A percentile compares a stretch with the other conserved stretches of the same genome.
Evolutionary conservation across 2,329 filamentous ascomycete genomes (phyloP).

Genomic region (Aureobasidium sp.): DNA sequence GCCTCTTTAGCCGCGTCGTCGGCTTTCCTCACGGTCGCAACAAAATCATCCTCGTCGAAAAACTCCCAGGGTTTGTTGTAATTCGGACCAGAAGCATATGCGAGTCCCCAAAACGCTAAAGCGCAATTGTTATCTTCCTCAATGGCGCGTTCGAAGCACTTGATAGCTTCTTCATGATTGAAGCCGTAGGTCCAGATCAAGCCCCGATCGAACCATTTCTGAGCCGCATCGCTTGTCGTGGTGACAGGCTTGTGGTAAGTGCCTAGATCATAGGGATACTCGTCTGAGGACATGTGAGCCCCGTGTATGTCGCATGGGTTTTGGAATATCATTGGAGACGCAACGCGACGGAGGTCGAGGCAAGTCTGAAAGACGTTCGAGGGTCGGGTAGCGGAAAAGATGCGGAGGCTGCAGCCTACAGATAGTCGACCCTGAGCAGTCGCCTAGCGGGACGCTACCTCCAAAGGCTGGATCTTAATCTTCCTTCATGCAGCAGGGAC

Average conservation of each 20-base stretch:
- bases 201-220: constrained; percentile 63
- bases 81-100: constrained; percentile 66
- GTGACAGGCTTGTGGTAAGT: constrained; percentile 47
- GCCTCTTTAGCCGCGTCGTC: constrained; percentile 40
- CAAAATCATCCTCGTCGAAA: constrained; percentile 55
- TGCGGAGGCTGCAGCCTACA: too few relatives aligned
- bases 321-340: too few relatives aligned
- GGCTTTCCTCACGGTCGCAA: constrained; percentile 40
- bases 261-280: constrained; percentile 49
- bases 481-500: too few relatives aligned
- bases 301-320: too few relatives aligned
- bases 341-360: too few relatives aligned
- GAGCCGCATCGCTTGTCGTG: constrained; percentile 42
- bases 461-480: too few relatives aligned
- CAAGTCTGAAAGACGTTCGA: too few relatives aligned
- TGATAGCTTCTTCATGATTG: constrained; percentile 62
- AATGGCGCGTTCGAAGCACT: constrained; percentile 56
- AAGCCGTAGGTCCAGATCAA: constrained; percentile 68
- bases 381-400: too few relatives aligned
- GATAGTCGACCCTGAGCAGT: too few relatives aligned
- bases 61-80: constrained; percentile 72
- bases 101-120: constrained; percentile 62
- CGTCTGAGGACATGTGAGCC: too few relatives aligned
- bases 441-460: too few relatives aligned
- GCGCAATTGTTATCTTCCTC: constrained; percentile 45